Evolutionary conservation across 441 rosid genomes (phyloP).

Genomic region (Arabidopsis lyrata): DNA sequence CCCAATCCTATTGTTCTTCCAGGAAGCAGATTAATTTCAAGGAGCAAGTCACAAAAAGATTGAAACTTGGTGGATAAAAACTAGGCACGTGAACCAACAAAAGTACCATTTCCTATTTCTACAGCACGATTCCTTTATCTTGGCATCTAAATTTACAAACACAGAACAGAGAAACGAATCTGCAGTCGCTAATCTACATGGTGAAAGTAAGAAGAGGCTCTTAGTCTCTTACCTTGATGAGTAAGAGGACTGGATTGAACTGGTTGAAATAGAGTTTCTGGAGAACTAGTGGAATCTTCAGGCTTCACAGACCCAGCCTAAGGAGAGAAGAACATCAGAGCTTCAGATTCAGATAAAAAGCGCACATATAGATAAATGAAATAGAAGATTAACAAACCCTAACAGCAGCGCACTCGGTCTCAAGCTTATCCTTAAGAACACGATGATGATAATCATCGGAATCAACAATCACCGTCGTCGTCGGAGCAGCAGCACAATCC

Average conservation of each 20-base stretch:
- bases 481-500: constrained; percentile 40
- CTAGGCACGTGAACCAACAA: constrained; percentile 1
- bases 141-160: background rate
- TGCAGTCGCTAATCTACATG: background rate
- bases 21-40: constrained; percentile 4
- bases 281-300: constrained; percentile 54
- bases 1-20: constrained; percentile 3
- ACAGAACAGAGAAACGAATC: constrained; percentile 5
- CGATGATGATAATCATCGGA: constrained; percentile 58
- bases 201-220: constrained; percentile 7
- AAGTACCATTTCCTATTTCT: background rate
- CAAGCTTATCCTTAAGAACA: constrained; percentile 69
- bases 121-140: no score
- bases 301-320: constrained; percentile 64
- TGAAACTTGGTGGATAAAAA: constrained; percentile 5
- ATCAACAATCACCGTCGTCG: constrained; percentile 45
- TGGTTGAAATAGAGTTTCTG: constrained; percentile 49
- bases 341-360: constrained; percentile 21
- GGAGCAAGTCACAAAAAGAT: constrained; percentile 11
- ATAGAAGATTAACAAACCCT: constrained; percentile 50
- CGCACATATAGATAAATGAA: background rate
- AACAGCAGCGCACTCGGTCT: constrained; percentile 71
- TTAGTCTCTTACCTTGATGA: constrained; percentile 52
- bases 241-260: constrained; percentile 51
- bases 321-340: background rate